phyloP scores from a whole-genome alignment of 202 grass and related monocot species.

The Schoenoplectus triqueter region DNA sequence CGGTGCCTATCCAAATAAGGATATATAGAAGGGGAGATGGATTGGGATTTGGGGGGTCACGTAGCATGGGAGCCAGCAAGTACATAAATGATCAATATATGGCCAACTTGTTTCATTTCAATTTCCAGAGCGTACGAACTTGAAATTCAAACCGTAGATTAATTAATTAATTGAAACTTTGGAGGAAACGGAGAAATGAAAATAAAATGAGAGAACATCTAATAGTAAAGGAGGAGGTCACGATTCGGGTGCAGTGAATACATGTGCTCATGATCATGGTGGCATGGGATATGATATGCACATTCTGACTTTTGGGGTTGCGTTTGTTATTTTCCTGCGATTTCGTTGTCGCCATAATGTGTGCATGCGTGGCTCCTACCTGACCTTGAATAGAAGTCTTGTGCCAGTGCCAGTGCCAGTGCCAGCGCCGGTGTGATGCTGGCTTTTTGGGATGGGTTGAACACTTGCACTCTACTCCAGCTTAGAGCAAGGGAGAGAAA shows the following conservation, averaged over 20 bases:
- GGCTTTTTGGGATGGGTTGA: no score
- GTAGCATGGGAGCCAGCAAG: conserved; percentile 24
- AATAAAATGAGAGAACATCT: background rate
- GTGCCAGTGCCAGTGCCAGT: background rate
- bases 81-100: conserved; percentile 5
- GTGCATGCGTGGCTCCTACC: conserved; percentile 10
- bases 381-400: background rate
- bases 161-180: background rate
- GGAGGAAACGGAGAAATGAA: background rate
- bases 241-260: conserved; percentile 2
- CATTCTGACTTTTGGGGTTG: conserved; percentile 27
- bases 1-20: conserved; percentile 23
- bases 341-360: background rate
- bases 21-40: background rate
- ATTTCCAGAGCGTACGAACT: background rate
- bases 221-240: conserved; percentile 4
- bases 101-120: conserved; percentile 7
- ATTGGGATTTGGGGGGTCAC: background rate
- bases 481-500: no score
- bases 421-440: background rate
- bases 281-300: background rate
- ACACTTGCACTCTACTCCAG: background rate
- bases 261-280: conserved; percentile 9
- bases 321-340: background rate
- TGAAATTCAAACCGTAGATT: conserved; percentile 12